Base-by-base conservation (phyloP, 495 filamentous ascomycete species). In the Talaromyces borbonicus region DNA sequence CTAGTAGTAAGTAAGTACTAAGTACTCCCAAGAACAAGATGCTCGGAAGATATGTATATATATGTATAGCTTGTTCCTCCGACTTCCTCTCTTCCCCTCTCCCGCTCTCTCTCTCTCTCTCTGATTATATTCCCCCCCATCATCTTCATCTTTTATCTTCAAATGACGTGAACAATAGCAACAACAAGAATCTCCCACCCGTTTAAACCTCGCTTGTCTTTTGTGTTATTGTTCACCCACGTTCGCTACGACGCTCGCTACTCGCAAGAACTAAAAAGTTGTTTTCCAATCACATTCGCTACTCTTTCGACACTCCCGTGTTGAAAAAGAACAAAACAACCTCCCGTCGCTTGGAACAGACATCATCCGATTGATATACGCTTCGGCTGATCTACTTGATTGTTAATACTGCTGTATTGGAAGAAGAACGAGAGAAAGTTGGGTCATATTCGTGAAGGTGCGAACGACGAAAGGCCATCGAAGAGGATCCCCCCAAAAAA, bases 221-320 rank as follows among this genome's bases (percentile, higher is more conserved):
- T 35, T 39, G 39, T 40, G 30, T n/a, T n/a, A n/a, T 67, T 64
- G 67, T 66, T 59, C 52, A 52, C 51, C 50, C 54, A 62, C 63
- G 55, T 61, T 66, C 61, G 61, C 63, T 63, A 54, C 60, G 56
- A 71, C 67, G 67, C 62, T 71, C 65, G 67, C 66, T 69, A 62
- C 56, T 55, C 63, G 55, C 62, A 54, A 58, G 52, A 50, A 64
- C 57, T 49, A 46, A n/a, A n/a, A n/a, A n/a, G n/a, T n/a, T n/a
- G n/a, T 59, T 52, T 57, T n/a, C n/a, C n/a, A n/a, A 59, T 51
- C 60, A 68, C 67, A 57, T 65, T 70, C 67, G 67, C 67, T 70
- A 70, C 62, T 56, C 52, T 56, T 50, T 43, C 43, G 43, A n/a
- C n/a, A n/a, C n/a, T n/a, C n/a, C 43, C 25, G 30, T 32, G 20